Percentiles rank a stretch among this genome's conserved stretches.
Evolutionary conservation across 371 early-diverging fungal genomes (phyloP).

Genomic region (Mucor piriformis): DNA sequence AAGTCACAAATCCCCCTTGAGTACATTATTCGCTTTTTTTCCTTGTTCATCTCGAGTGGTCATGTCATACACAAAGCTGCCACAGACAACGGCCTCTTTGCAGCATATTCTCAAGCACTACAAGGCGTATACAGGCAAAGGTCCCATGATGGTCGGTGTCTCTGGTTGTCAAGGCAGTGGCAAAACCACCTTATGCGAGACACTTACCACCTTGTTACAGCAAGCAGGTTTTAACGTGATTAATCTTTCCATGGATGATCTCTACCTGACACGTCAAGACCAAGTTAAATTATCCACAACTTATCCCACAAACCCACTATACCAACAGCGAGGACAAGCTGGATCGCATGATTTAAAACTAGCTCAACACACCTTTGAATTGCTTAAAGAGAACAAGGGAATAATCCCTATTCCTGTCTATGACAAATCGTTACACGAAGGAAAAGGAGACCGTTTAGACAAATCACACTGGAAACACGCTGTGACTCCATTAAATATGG

Average conservation of each 20-base stretch:
- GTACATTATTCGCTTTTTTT: neutral
- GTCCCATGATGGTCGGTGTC: conserved; percentile 64
- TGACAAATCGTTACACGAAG: conserved; percentile 76
- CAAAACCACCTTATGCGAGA: conserved; percentile 71
- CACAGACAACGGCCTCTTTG: conserved; percentile 46
- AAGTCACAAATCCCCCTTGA: too few relatives aligned
- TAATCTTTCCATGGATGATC: conserved; percentile 85
- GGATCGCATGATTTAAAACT: conserved; percentile 89
- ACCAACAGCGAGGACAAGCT: conserved; percentile 80
- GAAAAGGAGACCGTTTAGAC: conserved; percentile 81
- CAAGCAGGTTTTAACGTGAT: conserved; percentile 53
- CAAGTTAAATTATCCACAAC: conserved; percentile 56
- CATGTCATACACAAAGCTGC: conserved; percentile 33
- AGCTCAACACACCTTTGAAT: conserved; percentile 54
- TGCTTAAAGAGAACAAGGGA: conserved; percentile 31
- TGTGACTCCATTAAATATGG: conserved; percentile 68
- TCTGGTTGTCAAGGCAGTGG: conserved; percentile 85
- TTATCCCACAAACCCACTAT: conserved; percentile 69
- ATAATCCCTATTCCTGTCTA: conserved; percentile 70
- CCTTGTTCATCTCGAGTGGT: too few relatives aligned
- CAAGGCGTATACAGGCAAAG: conserved; percentile 28
- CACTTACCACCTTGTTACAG: conserved; percentile 48
- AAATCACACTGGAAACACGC: conserved; percentile 58
- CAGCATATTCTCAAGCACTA: conserved; percentile 46
- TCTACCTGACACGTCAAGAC: conserved; percentile 75